Evolutionary conservation across 106 monocot genomes (phyloP), one percentile per base, ranked within the genome.

Genomic region (Dendrobium huoshanense): DNA sequence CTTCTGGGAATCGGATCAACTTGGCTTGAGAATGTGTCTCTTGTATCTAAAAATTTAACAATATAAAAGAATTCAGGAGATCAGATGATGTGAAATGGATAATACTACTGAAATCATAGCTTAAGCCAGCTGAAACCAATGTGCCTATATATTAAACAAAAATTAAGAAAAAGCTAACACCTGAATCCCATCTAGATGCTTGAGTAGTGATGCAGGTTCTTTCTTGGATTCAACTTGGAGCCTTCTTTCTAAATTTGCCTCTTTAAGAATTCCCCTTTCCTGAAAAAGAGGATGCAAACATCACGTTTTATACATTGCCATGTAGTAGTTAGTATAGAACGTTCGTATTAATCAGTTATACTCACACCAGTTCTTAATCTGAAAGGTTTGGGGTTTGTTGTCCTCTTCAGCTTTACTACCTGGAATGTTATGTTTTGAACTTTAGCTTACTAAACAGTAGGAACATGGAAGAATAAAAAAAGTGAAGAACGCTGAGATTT

Each of bases 281-380:
- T 89, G 65, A 65, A 64, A 2, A 20, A 41, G 2, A 0, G 56
- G 58, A 75, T 29, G 61, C 29, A n/a, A 8, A 8, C 5, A 44
- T 74, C 51, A 51, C 51, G 25, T 6, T 44, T 61, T 1, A 61
- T 55, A 72, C 15, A 55, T 58, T 15, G 0, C 2, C 42, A 22
- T 2, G 16, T 10, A 40, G 5, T 67, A 1, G 17, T 37, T 1
- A 20, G 2, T 0, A 43, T 0, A 27, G 33, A 4, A 2, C 18
- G 24, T 65, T 25, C 7, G 10, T 13, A 47, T 51, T 15, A 51
- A 51, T 0, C 13, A 24, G 33, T 43, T 18, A 5, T 54, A 81
- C 92, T 84, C 61, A 95, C 95, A 80, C 90, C 88, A 27, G 92
- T 92, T 90, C 95, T 88, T n/a, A 95, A 84, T 79, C 92, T 81